A percentile compares a stretch with the other conserved stretches of the same genome.
phyloP scores from a whole-genome alignment of 371 early-diverging fungal genomes.

The Smittium culicis region DNA sequence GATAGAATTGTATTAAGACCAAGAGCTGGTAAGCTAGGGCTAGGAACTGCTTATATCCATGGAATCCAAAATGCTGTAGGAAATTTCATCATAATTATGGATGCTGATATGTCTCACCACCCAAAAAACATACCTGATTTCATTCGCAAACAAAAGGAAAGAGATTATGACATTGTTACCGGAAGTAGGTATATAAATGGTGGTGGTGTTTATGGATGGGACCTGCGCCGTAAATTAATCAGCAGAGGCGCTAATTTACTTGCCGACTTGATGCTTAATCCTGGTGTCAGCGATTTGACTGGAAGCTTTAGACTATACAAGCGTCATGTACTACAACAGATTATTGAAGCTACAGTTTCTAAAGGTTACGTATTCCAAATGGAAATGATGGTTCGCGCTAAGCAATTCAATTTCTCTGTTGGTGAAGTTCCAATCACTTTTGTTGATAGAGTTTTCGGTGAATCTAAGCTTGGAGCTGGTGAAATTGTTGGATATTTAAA shows the following conservation, averaged over 20 bases:
- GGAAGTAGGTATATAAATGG: constrained; percentile 83
- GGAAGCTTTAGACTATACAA: constrained; percentile 95
- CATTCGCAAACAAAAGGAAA: constrained; percentile 56
- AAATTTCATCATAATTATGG: constrained; percentile 94
- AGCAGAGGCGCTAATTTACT: constrained; percentile 96
- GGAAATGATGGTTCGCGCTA: constrained; percentile 98
- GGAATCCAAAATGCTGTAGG: constrained; percentile 90
- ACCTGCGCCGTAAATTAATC: constrained; percentile 89
- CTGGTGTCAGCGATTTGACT: constrained; percentile 90
- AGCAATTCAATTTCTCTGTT: constrained; percentile 74
- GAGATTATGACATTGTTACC: constrained; percentile 86
- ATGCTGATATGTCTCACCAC: constrained; percentile 99
- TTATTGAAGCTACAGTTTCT: constrained; percentile 75
- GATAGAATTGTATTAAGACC: constrained; percentile 79
- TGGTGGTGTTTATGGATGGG: constrained; percentile 98
- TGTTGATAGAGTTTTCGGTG: constrained; percentile 94
- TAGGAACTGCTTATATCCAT: constrained; percentile 94
- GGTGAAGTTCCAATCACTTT: constrained; percentile 95
- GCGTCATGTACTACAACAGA: constrained; percentile 67
- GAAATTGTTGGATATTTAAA: constrained; percentile 88
- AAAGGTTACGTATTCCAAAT: constrained; percentile 99
- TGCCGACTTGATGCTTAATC: constrained; percentile 79
- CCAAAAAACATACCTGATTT: constrained; percentile 95
- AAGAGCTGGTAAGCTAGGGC: constrained; percentile 91
- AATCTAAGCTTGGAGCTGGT: constrained; percentile 85